These are phyloP conservation scores for Rhodotorula sphaerocarpa DNA, from an alignment of 768 basidiomycete species.

Conservation along the genomic window DNA sequence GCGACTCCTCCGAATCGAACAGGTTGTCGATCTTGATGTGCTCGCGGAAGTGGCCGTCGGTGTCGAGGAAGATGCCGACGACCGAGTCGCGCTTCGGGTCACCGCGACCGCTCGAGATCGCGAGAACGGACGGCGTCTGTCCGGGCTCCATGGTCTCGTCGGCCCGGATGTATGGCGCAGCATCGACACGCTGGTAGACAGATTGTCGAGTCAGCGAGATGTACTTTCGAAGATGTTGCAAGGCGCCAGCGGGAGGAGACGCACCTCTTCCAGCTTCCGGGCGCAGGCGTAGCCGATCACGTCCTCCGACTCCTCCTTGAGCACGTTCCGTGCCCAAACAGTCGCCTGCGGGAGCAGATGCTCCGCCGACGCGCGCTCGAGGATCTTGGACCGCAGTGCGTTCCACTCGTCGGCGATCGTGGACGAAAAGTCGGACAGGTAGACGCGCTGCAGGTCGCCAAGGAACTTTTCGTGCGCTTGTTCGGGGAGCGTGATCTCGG, in stretches of 20 bases:
- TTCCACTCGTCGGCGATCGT: conserved; percentile 88
- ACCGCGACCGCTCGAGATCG: conserved; percentile 89
- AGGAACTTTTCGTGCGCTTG: conserved; percentile 62
- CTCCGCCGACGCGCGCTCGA: conserved; percentile 68
- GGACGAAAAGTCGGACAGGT: conserved; percentile 72
- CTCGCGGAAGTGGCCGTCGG: conserved; percentile 82
- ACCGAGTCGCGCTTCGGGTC: conserved; percentile 87
- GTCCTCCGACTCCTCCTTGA: conserved; percentile 86
- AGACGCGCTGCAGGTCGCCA: conserved; percentile 66
- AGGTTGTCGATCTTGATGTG: conserved; percentile 83
- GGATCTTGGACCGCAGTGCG: conserved; percentile 65
- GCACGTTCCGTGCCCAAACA: conserved; percentile 82
- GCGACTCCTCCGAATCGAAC: conserved; percentile 14
- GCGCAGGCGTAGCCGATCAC: conserved; percentile 62
- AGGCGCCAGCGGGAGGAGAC: too few species aligned
- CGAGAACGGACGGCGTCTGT: conserved; percentile 69
- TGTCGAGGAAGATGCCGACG: conserved; percentile 72
- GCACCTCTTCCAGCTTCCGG: conserved; percentile 61
- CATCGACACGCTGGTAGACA: conserved; percentile 22
- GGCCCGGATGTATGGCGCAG: conserved; percentile 34
- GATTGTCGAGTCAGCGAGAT: neutral
- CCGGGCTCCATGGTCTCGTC: conserved; percentile 60
- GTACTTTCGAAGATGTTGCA: too few species aligned
- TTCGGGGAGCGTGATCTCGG: conserved; percentile 60
- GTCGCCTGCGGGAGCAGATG: conserved; percentile 72